These are phyloP conservation scores for Zygosaccharomyces pseudobailii DNA, from an alignment of 1,139 yeast genomes.

Conservation along the genomic window DNA sequence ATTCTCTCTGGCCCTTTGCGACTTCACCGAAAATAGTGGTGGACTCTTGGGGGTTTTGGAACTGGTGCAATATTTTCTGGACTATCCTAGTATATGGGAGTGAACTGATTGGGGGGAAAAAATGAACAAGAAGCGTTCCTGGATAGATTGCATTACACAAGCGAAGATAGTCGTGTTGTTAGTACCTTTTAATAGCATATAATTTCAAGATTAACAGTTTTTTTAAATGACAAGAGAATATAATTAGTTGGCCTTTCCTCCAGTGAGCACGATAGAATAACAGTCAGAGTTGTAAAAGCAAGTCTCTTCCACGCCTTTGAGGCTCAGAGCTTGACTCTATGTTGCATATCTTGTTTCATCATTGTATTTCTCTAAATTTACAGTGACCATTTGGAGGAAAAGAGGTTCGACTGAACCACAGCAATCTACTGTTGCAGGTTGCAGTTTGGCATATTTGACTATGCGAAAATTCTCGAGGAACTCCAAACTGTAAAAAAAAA, in stretches of 20 bases:
- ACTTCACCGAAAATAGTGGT: slow-evolving; percentile 39
- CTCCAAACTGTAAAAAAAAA: slow-evolving; percentile 33
- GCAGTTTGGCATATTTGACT: slow-evolving; percentile 70
- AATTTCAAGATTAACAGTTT: neutral
- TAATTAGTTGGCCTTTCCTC: neutral
- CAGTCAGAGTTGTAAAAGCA: slow-evolving; percentile 34
- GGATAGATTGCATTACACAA: slow-evolving; percentile 2
- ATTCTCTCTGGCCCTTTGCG: slow-evolving; percentile 17
- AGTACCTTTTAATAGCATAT: neutral
- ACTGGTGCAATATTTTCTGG: slow-evolving; percentile 85
- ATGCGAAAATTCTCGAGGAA: slow-evolving; percentile 39
- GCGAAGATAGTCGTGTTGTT: neutral
- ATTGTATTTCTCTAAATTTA: slow-evolving; percentile 28
- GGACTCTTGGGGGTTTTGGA: slow-evolving; percentile 92
- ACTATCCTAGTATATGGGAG: slow-evolving; percentile 74
- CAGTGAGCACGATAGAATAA: neutral
- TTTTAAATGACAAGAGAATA: neutral
- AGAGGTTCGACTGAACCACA: slow-evolving; percentile 12
- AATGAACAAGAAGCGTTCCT: neutral
- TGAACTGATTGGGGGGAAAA: slow-evolving; percentile 51
- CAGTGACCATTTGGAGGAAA: slow-evolving; percentile 2
- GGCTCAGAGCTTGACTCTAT: slow-evolving; percentile 94
- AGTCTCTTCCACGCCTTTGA: slow-evolving; percentile 45
- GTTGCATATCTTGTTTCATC: slow-evolving; percentile 78
- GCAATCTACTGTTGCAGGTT: neutral